Evolutionary conservation across 129 eudicot genomes (phyloP).

Genomic region (Rutidosis leptorrhynchoides): DNA sequence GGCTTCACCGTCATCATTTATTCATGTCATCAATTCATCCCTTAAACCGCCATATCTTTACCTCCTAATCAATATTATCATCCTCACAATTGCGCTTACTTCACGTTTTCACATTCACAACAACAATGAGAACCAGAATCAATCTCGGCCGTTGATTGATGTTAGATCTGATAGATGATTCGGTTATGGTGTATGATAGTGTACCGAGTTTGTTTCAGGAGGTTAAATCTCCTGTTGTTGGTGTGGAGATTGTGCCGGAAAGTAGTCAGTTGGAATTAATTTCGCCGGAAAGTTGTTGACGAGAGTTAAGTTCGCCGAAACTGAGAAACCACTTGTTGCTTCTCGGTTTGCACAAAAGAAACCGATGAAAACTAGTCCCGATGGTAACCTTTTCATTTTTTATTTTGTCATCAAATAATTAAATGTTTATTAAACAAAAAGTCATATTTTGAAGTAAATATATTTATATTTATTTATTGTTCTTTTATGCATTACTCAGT

Average conservation of each 20-base stretch:
- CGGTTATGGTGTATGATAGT: slow-evolving; percentile 16
- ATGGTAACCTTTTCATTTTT: slow-evolving; percentile 36
- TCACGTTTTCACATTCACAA: slow-evolving; percentile 35
- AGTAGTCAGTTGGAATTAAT: slow-evolving; percentile 22
- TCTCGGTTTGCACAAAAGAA: slow-evolving; percentile 44
- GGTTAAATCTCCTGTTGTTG: not conserved
- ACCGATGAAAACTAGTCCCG: slow-evolving; percentile 39
- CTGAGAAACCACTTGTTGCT: slow-evolving; percentile 40
- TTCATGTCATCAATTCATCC: slow-evolving; percentile 36
- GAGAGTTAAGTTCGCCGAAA: slow-evolving; percentile 30
- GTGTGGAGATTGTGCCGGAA: slow-evolving; percentile 6
- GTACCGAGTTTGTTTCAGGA: slow-evolving; percentile 10
- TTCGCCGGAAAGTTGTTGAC: slow-evolving; percentile 19
- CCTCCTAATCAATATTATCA: slow-evolving; percentile 56
- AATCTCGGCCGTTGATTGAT: slow-evolving; percentile 26
- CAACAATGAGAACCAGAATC: not conserved
- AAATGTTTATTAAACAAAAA: too few relatives aligned
- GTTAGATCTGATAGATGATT: slow-evolving; percentile 12
- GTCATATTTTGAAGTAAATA: too few relatives aligned
- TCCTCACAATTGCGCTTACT: slow-evolving; percentile 51
- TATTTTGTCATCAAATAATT: too few relatives aligned
- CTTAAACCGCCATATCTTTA: slow-evolving; percentile 58
- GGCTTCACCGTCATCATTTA: too few relatives aligned
- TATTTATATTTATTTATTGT: too few relatives aligned
- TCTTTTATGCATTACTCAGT: too few relatives aligned